Base-by-base conservation (phyloP, 2,329 filamentous ascomycete species). In the Ophiostoma montium region DNA sequence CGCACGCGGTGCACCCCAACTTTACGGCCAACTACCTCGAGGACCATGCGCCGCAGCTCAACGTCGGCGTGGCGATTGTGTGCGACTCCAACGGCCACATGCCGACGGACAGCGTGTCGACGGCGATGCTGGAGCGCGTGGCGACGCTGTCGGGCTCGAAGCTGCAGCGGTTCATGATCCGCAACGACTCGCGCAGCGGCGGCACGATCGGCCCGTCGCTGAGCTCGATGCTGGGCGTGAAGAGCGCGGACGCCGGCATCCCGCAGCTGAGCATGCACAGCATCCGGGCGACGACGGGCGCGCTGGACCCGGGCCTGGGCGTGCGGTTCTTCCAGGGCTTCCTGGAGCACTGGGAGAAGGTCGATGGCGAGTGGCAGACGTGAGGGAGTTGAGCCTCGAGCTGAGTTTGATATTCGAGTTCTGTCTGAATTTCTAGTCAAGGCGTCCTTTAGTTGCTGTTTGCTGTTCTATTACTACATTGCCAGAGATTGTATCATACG, bases 171-270 rank as follows among this genome's bases (percentile, higher is more conserved):
- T 96, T 96, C 73, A 88, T 94, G 72, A 96, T 96, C 62, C 72
- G 92, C 50, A 98, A 96, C 62, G 92, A 96, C 65, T 83, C 76
- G 10, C 73, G 90, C 49, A 86, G 80, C 60, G 92, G 92, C 30
- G 92, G 92, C 15, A 98, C 92, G 0, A 88, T 96, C n/a, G 92
- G 92, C 0, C 92, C 92, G 0, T 88, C 89, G 76, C 72, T 95
- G 33, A 87, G 81, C 56, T 79, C 82, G 27, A 77, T 76, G 27
- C 84, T 92, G 65, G 90, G 90, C 30, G 81, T 94, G 52, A 70
- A 86, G 47, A 78, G 86, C 0, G 84, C 92, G 45, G 90, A 96
- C 62, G 87, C 86, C 1, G 90, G 90, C 13, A 82, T 96, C 59
- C 82, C 88, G 5, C 90, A 96, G 68, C 67, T 95, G 57, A 90